Evolutionary conservation across 768 basidiomycete species (phyloP).

Genomic region (Mycena floridula): DNA sequence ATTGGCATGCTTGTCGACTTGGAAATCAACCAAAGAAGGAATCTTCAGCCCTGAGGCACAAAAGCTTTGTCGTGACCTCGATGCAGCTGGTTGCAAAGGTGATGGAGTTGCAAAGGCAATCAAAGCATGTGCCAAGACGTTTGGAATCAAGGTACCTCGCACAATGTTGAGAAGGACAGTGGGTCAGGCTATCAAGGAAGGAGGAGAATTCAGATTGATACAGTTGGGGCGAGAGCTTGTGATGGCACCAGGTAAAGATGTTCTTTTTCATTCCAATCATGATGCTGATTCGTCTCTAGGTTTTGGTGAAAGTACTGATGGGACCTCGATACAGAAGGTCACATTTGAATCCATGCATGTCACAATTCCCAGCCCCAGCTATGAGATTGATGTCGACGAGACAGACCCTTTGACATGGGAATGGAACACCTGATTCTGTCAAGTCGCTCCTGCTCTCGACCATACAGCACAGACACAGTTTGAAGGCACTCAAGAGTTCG

Average conservation of each 20-base stretch:
- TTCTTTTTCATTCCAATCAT: background rate
- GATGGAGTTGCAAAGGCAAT: background rate
- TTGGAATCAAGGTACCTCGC: constrained; percentile 1
- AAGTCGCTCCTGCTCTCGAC: constrained; percentile 6
- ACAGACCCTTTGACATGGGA: background rate
- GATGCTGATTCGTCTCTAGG: background rate
- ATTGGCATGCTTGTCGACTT: too few relatives aligned
- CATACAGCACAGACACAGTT: constrained; percentile 17
- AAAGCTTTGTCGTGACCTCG: too few relatives aligned
- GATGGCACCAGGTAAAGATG: background rate
- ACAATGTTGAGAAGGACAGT: constrained; percentile 3
- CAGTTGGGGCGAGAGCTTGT: constrained; percentile 5
- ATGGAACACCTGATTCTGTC: constrained; percentile 3
- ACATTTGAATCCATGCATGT: constrained; percentile 9
- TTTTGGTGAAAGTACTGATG: constrained; percentile 8
- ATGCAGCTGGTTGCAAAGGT: background rate
- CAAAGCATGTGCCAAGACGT: constrained; percentile 1
- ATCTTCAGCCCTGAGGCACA: too few relatives aligned
- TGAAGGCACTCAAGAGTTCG: constrained; percentile 7
- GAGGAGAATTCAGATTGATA: constrained; percentile 1
- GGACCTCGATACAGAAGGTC: constrained; percentile 10
- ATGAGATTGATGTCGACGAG: constrained; percentile 1
- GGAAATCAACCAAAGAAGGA: too few relatives aligned
- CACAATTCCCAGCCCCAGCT: constrained; percentile 2
- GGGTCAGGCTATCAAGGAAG: constrained; percentile 4